A percentile compares a stretch with the other conserved stretches of the same genome.
Evolutionary conservation across 2,329 filamentous ascomycete genomes (phyloP).

Genomic region (Ophiostoma pallidulum): DNA sequence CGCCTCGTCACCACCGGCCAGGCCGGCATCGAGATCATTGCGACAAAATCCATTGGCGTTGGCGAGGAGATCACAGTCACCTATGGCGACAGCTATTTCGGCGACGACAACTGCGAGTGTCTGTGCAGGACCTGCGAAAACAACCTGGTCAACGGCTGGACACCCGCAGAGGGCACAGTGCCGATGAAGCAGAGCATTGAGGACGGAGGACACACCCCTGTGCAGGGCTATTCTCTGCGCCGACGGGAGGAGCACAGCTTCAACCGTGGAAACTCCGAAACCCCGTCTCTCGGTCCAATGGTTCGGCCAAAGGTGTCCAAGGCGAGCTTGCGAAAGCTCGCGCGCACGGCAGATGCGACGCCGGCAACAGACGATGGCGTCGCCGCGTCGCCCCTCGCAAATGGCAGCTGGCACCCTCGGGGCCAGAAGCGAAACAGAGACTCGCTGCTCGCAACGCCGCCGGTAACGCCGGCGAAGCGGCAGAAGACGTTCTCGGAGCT

Average conservation of each 20-base stretch:
- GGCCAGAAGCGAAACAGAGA: constrained; percentile 30
- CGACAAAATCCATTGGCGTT: constrained; percentile 67
- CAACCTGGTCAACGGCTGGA: constrained; percentile 72
- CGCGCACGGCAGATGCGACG: constrained; percentile 3
- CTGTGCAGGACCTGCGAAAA: constrained; percentile 82
- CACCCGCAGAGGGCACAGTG: constrained; percentile 38
- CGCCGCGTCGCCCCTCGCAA: background rate
- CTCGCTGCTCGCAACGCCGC: constrained; percentile 42
- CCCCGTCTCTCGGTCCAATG: constrained; percentile 47
- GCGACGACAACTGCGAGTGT: constrained; percentile 89
- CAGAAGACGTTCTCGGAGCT: constrained; percentile 26
- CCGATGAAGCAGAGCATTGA: constrained; percentile 46
- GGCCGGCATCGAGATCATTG: constrained; percentile 84
- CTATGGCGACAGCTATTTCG: constrained; percentile 94
- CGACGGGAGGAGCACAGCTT: constrained; percentile 42
- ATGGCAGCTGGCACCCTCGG: constrained; percentile 9
- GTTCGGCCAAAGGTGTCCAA: constrained; percentile 43
- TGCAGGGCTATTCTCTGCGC: constrained; percentile 48
- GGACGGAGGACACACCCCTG: constrained; percentile 28
- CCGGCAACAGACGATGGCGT: background rate
- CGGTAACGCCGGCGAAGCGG: constrained; percentile 45
- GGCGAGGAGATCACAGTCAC: constrained; percentile 96
- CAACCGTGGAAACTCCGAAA: constrained; percentile 38
- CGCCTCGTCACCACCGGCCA: constrained; percentile 73
- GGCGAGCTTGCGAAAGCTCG: constrained; percentile 19